Percentiles rank a stretch among this genome's conserved stretches.
phyloP scores from a whole-genome alignment of 2,329 filamentous ascomycete species.

The Trichophyton schoenleinii region DNA sequence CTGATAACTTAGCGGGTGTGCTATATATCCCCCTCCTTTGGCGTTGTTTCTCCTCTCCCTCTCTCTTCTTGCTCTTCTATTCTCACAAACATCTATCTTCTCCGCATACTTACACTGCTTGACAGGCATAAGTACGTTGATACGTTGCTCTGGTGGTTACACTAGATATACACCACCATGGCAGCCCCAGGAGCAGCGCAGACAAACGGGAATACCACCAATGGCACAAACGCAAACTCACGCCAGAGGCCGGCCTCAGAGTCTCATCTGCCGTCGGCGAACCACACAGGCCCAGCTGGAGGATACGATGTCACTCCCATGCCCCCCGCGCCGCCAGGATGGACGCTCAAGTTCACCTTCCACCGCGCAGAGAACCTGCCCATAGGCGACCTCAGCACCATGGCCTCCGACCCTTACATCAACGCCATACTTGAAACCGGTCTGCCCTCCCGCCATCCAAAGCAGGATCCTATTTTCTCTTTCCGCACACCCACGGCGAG shows the following conservation, averaged over 20 bases:
- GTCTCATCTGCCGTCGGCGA: neutral
- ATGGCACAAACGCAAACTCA: neutral
- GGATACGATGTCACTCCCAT: constrained; percentile 72
- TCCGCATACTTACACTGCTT: too few relatives aligned
- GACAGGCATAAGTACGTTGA: too few relatives aligned
- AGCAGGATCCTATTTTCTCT: constrained; percentile 58
- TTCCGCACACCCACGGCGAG: constrained; percentile 67
- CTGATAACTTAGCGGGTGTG: neutral
- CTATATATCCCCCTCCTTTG: neutral
- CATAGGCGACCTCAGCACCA: constrained; percentile 62
- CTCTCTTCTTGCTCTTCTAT: neutral
- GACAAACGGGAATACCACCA: neutral
- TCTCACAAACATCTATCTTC: too few relatives aligned
- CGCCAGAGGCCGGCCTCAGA: neutral
- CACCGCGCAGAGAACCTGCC: constrained; percentile 71
- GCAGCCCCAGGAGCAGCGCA: too few relatives aligned
- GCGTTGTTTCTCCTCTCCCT: neutral
- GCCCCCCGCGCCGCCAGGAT: constrained; percentile 61
- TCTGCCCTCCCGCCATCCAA: constrained; percentile 66
- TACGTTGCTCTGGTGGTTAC: too few relatives aligned
- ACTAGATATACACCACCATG: too few relatives aligned
- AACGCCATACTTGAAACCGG: constrained; percentile 60
- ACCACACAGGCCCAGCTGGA: constrained; percentile 46
- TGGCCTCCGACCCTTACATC: constrained; percentile 75
- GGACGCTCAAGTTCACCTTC: constrained; percentile 74